Evolutionary conservation across 257 asterid genomes (phyloP), one percentile per base, ranked within the genome.

Genomic region (Solanum habrochaites): DNA sequence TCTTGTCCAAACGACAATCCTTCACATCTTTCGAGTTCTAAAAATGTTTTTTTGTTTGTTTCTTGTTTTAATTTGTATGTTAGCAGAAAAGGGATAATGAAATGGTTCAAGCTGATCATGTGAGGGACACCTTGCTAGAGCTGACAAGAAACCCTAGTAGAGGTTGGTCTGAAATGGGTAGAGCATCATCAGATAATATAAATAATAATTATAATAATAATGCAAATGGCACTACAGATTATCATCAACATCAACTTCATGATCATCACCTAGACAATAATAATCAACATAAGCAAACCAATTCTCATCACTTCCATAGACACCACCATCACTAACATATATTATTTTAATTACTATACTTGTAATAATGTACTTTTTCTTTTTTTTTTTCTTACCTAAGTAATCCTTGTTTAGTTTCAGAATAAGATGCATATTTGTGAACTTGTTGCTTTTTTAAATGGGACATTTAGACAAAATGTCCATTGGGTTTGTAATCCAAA

Each of bases 51-150:
- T 18, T 40, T 40, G n/a, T 52, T n/a, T 64, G 5, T 20, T 75
- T 40, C 3, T 40, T 80, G 7, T 45, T 47, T 27, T 23, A n/a
- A 62, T 62, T 62, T 52, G 40, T 29, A 27, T 85, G 82, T 18
- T 37, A 18, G 29, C 94, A 93, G 98, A 91, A 89, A 87, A 95
- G 91, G 89, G 94, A 92, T 72, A 90, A 91, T 35, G 98, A 93
- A 86, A 90, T 83, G 70, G 92, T 95, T 69, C 94, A 94, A 88
- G 98, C 97, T n/a, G 97, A 93, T 82, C 91, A 94, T 86, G 97
- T 96, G 52, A 91, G 93, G 90, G 97, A 95, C 39, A 93, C 98
- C 10, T 87, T 96, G 91, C 95, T 95, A 0, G 98, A 94, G 93
- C 92, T 96, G 40, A 93, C 98, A 3, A 89, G 94, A 83, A 93